Percentiles rank a stretch among this genome's conserved stretches.
These are phyloP conservation scores for Citrus medica DNA, from an alignment of 345 rosid genomes.

Conservation along the genomic window DNA sequence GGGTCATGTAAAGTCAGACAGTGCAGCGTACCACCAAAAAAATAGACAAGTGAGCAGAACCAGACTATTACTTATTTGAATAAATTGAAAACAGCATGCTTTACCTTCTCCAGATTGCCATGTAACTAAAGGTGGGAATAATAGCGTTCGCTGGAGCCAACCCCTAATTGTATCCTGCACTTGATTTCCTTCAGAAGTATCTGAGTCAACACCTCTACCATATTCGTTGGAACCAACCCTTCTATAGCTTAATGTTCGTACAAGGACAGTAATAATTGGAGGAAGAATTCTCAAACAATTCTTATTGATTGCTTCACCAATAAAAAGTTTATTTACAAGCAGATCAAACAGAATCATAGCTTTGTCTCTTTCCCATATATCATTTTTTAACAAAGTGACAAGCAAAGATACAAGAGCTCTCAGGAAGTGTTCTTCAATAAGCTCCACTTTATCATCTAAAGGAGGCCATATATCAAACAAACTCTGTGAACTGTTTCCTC, in stretches of 20 bases:
- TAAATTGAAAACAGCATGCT: neutral
- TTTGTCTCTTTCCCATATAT: conserved; percentile 64
- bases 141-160: conserved; percentile 69
- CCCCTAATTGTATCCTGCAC: conserved; percentile 45
- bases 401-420: conserved; percentile 76
- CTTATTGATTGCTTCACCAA: conserved; percentile 62
- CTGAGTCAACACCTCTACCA: conserved; percentile 21
- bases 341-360: conserved; percentile 56
- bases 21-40: neutral
- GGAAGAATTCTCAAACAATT: conserved; percentile 80
- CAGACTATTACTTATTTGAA: neutral
- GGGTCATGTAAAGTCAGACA: neutral
- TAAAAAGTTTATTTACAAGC: conserved; percentile 61
- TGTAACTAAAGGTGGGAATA: conserved; percentile 65
- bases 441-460: conserved; percentile 43
- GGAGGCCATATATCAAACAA: conserved; percentile 39
- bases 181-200: conserved; percentile 26
- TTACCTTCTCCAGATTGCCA: conserved; percentile 68
- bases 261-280: conserved; percentile 43
- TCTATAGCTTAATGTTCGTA: conserved; percentile 43
- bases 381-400: conserved; percentile 57
- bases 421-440: conserved; percentile 65
- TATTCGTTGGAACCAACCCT: conserved; percentile 26
- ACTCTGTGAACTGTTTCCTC: conserved; percentile 32
- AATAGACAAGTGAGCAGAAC: neutral